Percentiles rank a stretch among this genome's conserved stretches.
Evolutionary conservation across 179 eudicot species (phyloP).

Genomic region (Carnegiea gigantea): DNA sequence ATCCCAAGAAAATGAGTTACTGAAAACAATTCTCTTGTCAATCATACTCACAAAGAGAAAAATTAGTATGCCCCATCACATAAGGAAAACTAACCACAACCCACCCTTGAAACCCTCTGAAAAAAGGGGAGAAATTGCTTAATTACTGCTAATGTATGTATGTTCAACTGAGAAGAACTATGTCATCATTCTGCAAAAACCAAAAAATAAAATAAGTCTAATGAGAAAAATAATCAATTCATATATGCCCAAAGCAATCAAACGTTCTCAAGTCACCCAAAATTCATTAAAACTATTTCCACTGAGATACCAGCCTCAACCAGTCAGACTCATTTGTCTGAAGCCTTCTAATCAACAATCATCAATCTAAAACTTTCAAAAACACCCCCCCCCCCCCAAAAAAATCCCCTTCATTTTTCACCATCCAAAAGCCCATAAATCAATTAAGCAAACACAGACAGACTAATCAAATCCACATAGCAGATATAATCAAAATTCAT

Average conservation of each 20-base stretch:
- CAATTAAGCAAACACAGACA: not conserved
- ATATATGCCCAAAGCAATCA: not conserved
- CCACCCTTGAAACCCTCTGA: not conserved
- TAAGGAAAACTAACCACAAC: not conserved
- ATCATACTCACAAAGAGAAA: not conserved
- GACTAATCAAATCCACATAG: not conserved
- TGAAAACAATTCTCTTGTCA: not conserved
- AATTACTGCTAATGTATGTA: not conserved
- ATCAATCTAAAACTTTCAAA: not conserved
- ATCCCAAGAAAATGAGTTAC: too few species aligned
- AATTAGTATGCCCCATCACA: not conserved
- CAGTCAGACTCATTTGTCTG: not conserved
- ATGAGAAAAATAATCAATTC: not conserved
- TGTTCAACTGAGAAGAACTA: not conserved
- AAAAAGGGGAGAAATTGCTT: not conserved
- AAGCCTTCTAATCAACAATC: not conserved
- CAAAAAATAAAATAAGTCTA: too few species aligned
- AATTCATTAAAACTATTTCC: not conserved
- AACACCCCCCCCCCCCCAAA: too few species aligned
- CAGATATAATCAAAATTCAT: conserved; percentile 2
- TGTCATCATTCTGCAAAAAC: not conserved
- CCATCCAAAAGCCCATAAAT: not conserved
- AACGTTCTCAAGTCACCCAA: not conserved
- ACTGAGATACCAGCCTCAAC: not conserved
- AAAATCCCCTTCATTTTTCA: not conserved